Evolutionary conservation across 371 early-diverging fungal species (phyloP), one percentile per base, ranked within the genome.

Genomic region (Zancudomyces culisetae): DNA sequence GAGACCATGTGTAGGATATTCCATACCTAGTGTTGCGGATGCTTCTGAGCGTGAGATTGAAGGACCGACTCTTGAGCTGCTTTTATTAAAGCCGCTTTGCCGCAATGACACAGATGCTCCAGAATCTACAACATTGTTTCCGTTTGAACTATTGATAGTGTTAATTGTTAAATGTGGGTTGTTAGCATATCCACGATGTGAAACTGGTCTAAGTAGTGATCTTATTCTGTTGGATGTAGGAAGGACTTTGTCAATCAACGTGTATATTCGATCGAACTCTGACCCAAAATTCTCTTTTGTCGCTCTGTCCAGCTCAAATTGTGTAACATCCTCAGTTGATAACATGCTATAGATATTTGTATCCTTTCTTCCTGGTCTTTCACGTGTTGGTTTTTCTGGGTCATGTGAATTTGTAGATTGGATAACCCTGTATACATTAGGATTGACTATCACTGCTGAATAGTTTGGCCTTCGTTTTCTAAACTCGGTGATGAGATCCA

Each of bases 391-490:
- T 43, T 43, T 43, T 43, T 43, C 43, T 12, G 19, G 45, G 12
- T 45, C 48, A 18, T 23, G n/a, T 15, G 48, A 27, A 27, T 40
- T 30, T 13, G 12, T 39, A 26, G 51, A 60, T 40, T 3, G 3
- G 20, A n/a, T 49, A 49, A 21, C 61, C 62, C 13, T 27, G 51
- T 26, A 19, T 57, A 64, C 41, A 55, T 46, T 10, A 49, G 57
- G 20, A 61, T 53, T 10, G 59, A 47, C 26, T 27, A 47, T 29
- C 6, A 49, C 26, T 2, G 50, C 64, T n/a, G 57, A 60, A 47
- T 68, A 68, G 55, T 65, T 64, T 2, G 68, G 68, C 18, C 68
- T 56, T 20, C 62, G 62, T 54, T 66, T 65, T 42, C 68, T 63
- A 35, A 55, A 63, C 53, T 68, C 68, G 24, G 68, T 68, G 39